Base-by-base conservation (phyloP, 78 protist species). In the Speleostelium caveatum region DNA sequence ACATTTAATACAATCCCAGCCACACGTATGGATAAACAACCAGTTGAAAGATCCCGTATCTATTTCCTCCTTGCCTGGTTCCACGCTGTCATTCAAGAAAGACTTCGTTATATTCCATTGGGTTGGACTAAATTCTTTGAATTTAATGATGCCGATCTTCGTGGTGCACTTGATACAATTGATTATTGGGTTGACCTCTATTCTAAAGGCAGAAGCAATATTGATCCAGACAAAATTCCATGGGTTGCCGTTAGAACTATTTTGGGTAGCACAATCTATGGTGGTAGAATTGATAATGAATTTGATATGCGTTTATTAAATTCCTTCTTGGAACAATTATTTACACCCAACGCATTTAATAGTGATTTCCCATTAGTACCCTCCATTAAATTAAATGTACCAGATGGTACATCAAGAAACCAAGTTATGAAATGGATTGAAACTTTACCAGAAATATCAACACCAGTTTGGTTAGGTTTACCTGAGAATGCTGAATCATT, bases 121-220 rank as follows among this genome's bases (percentile, higher is more conserved):
- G 99, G 99, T 65, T 99, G 99, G 99, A 51, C 96, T 22, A 94
- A 97, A 96, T 17, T 38, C 56, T 98, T 95, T 96, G 99, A 97
- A 80, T 99, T 96, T 67, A 83, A 74, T 41, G 99, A 97, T 38
- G 67, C 94, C 10, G 99, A 99, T 73, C 86, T 91, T 16, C 95
- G 94, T 28, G 36, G 90, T n/a, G 98, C 98, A 6, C n/a, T 95
- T 10, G 96, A 93, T 38, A 53, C 97, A 21, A 71, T 98, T 33
- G 98, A 97, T 72, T 42, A 35, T 22, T 98, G 99, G 99, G 39
- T 98, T 24, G 97, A 96, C 26, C 69, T 35, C 17, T 73, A 93
- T 21, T 74, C 69, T 38, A 85, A 76, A 56, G 95, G 87, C 32
- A 17, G 92, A 24, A 22, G 67, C 6, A 80, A 91, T 69, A 58